A percentile compares a stretch with the other conserved stretches of the same genome.
These are phyloP conservation scores for Penicillium frequentans DNA, from an alignment of 2,329 filamentous ascomycete species.

Conservation along the genomic window DNA sequence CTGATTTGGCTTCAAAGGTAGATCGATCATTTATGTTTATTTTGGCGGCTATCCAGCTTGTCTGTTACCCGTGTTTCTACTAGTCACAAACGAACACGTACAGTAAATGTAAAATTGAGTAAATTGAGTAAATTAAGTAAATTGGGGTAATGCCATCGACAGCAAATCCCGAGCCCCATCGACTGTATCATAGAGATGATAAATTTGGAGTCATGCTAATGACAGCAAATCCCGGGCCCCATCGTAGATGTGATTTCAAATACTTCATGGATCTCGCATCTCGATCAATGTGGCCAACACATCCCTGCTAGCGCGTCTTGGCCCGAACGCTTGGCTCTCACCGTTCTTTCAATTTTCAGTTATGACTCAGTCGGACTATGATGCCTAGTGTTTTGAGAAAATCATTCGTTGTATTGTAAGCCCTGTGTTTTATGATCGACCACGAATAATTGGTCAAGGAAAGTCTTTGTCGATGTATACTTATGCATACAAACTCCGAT, in stretches of 20 bases:
- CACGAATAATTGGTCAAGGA: too few relatives aligned
- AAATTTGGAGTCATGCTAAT: too few relatives aligned
- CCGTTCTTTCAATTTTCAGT: neutral
- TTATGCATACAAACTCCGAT: too few relatives aligned
- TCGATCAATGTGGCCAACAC: slow-evolving; percentile 8
- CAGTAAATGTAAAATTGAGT: too few relatives aligned
- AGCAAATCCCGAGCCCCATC: neutral
- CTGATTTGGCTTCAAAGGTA: too few relatives aligned
- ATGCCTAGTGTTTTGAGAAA: neutral
- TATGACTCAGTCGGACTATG: neutral
- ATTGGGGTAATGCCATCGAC: neutral
- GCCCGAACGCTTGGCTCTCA: slow-evolving; percentile 1
- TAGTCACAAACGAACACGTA: neutral
- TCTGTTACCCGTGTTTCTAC: neutral
- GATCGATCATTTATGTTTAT: neutral
- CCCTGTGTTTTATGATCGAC: too few relatives aligned
- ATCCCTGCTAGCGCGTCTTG: slow-evolving; percentile 17
- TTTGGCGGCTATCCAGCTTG: neutral
- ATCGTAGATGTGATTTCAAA: slow-evolving; percentile 2
- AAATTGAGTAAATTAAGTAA: too few relatives aligned
- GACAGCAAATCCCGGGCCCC: neutral
- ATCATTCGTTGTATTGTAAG: too few relatives aligned
- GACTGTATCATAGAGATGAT: too few relatives aligned
- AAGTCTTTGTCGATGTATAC: too few relatives aligned
- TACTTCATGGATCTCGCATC: slow-evolving; percentile 11